Base-by-base conservation (phyloP, 2,329 filamentous ascomycete species). In the Colletotrichum chlorophyti region DNA sequence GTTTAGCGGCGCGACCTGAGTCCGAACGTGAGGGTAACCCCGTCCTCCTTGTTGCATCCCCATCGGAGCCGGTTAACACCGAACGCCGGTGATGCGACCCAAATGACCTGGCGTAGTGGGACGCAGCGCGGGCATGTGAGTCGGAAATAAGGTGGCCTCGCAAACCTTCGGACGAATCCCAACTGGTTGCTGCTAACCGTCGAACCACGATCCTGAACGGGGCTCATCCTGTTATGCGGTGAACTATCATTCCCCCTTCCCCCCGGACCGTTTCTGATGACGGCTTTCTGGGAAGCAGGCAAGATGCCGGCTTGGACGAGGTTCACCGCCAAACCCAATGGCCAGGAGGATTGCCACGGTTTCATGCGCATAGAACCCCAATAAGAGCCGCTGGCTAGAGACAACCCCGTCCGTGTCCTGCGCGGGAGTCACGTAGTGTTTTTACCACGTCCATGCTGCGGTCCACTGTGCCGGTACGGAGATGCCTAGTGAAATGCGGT, bases 341-440 rank as follows among this genome's bases (percentile, higher is more conserved):
- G 29, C 15, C 8, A 26, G 23, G 26, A 53, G 37, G 32, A 26
- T 37, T 60, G 38, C 50, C 37, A 50, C 43, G 35, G 15, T 53
- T 43, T 60, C 43, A 60, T 60, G 57, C 51, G 38, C 51, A 55
- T 57, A 31, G 51, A 57, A 50, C 40, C 45, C n/a, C 50, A 49
- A 29, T 40, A 23, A 55, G 38, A 43, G 31, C 11, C 27, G 43
- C 32, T 43, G 32, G 31, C 19, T 26, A 21, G 49, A 34, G 27
- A 31, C 26, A 49, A 17, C 21, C 43, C 17, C 15, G 41, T 21
- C 38, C 29, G 38, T 34, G 40, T 23, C 49, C 31, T 32, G 27
- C 15, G 40, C 21, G 45, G 51, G 37, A 38, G 51, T 43, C 50
- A 59, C 42, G 55, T 59, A 42, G 55, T 29, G 29, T 31, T 21